These are phyloP conservation scores for Furcasterigmium sp. DNA, from an alignment of 2,329 filamentous ascomycete genomes.

Conservation along the genomic window DNA sequence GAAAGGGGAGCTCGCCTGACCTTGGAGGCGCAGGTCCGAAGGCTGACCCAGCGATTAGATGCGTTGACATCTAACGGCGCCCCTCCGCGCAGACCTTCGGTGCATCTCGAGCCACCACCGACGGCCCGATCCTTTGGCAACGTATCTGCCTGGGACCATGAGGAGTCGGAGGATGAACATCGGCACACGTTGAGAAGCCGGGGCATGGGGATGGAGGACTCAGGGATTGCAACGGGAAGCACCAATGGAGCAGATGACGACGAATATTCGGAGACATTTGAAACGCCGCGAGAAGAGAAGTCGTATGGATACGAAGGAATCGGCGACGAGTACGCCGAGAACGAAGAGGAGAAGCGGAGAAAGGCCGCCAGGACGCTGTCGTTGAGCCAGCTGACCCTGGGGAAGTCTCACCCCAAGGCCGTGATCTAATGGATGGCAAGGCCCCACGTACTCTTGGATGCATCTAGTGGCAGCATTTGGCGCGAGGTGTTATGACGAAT, in stretches of 20 bases:
- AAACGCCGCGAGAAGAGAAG: constrained; percentile 45
- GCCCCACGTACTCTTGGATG: too few relatives aligned
- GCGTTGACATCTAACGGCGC: constrained; percentile 32
- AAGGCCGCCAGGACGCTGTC: constrained; percentile 61
- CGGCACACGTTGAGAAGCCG: constrained; percentile 11
- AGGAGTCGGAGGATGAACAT: constrained; percentile 30
- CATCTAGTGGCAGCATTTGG: too few relatives aligned
- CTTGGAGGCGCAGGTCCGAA: constrained; percentile 52
- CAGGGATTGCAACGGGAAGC: constrained; percentile 24
- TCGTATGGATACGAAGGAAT: constrained; percentile 27
- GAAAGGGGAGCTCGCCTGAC: constrained; percentile 51
- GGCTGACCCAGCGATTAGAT: constrained; percentile 44
- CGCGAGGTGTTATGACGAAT: too few relatives aligned
- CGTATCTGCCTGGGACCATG: constrained; percentile 36
- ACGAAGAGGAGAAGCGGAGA: constrained; percentile 33
- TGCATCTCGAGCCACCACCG: constrained; percentile 22
- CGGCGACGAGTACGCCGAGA: constrained; percentile 28
- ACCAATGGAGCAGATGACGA: constrained; percentile 29
- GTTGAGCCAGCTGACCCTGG: constrained; percentile 53
- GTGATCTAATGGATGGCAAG: neutral
- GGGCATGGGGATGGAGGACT: constrained; percentile 21
- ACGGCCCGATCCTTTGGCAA: constrained; percentile 29
- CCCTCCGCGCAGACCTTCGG: constrained; percentile 8
- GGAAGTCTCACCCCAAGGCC: constrained; percentile 16
- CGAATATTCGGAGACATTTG: constrained; percentile 42